Percentiles rank a stretch among this genome's conserved stretches.
phyloP scores from a whole-genome alignment of 345 rosid species.

The Pistacia vera region DNA sequence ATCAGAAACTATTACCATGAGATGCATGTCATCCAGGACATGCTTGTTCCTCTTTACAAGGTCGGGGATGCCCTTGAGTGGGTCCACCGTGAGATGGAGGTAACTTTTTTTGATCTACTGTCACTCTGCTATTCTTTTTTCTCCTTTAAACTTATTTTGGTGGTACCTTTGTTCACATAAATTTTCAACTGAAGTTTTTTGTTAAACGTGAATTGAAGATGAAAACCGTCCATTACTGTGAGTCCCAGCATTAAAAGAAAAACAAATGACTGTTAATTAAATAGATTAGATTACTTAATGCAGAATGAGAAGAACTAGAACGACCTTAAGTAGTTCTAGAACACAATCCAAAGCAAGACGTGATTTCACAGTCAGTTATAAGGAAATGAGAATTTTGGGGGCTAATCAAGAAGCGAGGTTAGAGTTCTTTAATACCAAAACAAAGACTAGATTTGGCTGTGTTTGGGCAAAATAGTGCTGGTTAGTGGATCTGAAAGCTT shows the following conservation, averaged over 20 bases:
- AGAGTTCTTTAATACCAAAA: too few relatives aligned
- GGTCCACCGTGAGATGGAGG: constrained; percentile 98
- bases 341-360: neutral
- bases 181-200: neutral
- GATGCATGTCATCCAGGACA: constrained; percentile 96
- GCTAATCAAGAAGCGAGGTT: neutral
- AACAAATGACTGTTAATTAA: neutral
- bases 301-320: neutral
- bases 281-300: neutral
- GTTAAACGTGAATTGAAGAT: neutral
- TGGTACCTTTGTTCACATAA: neutral
- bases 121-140: neutral
- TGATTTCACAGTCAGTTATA: neutral
- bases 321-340: neutral
- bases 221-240: neutral
- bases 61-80: constrained; percentile 96
- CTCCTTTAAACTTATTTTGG: neutral
- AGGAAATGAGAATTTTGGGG: neutral
- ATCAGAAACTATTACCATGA: constrained; percentile 98
- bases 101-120: constrained; percentile 25
- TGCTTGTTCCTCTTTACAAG: constrained; percentile 98
- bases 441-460: neutral
- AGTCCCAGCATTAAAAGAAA: neutral
- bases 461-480: neutral
- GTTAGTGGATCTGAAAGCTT: neutral